A percentile compares a stretch with the other conserved stretches of the same genome.
phyloP scores from a whole-genome alignment of 148 eudicot species.

The Heliamphora exappendiculata region DNA sequence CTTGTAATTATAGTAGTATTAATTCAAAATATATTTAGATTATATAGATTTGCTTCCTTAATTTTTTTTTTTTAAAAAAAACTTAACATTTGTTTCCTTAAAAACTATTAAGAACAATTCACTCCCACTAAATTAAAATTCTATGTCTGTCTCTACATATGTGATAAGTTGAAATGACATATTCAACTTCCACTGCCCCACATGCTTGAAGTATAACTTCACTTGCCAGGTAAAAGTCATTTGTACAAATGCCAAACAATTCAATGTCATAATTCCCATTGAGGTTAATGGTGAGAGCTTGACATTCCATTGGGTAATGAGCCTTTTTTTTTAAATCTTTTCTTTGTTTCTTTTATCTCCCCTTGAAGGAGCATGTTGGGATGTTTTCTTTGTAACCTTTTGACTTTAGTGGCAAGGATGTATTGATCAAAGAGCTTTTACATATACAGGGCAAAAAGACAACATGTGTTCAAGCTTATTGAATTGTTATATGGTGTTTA shows the following conservation, averaged over 20 bases:
- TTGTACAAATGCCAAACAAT: neutral
- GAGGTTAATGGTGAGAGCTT: neutral
- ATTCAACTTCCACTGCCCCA: neutral
- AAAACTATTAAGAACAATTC: too few relatives aligned
- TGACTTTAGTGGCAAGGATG: constrained; percentile 39
- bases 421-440: constrained; percentile 27
- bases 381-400: constrained; percentile 39
- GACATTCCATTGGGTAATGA: constrained; percentile 19
- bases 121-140: too few relatives aligned
- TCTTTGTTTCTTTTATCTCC: constrained; percentile 16
- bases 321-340: constrained; percentile 23
- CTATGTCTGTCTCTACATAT: neutral
- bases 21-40: too few relatives aligned
- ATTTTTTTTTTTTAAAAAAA: too few relatives aligned
- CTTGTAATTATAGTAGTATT: neutral
- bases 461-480: constrained; percentile 18
- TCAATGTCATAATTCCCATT: neutral
- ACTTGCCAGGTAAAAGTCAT: neutral
- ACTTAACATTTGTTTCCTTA: too few relatives aligned
- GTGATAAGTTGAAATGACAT: neutral
- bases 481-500: constrained; percentile 19
- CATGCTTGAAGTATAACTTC: neutral
- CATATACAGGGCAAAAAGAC: constrained; percentile 3
- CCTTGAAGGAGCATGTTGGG: constrained; percentile 39
- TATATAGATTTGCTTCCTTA: too few relatives aligned